Evolutionary conservation across 768 basidiomycete species (phyloP), one percentile per base, ranked within the genome.

Genomic region (Termitomyces sp.): DNA sequence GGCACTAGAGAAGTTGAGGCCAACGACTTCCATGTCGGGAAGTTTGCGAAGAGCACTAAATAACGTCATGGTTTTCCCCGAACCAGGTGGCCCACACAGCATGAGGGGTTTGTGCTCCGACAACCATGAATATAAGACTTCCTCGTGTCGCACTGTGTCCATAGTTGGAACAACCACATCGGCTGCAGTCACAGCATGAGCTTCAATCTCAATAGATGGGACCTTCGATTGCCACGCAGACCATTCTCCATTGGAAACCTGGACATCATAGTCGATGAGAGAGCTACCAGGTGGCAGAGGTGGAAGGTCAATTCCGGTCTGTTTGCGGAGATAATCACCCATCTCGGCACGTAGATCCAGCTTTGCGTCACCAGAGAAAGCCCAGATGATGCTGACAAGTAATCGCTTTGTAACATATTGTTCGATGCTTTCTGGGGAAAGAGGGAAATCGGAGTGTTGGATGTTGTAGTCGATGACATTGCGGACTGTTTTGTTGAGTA

Each of bases 41-140:
- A 98, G 84, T 74, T 98, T 98, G 60, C 97, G 88, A 35, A 99
- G 83, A 11, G 97, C 97, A 67, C 94, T 97, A 78, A 99, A 98
- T 20, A 99, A 80, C 0, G 97, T 98, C 97, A 99, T 99, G 7
- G 97, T 99, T 79, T 99, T 99, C 24, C 97, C 97, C 22, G 97
- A 98, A 70, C 97, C 97, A n/a, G 97, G 97, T 68, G 97, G 97
- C 50, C 97, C 97, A 71, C 96, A 99, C 28, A 99, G 84, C 86
- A 99, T 92, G 58, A 99, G 84, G 20, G 97, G 97, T 69, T 98
- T 98, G 76, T 98, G 97, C 73, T 98, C 97, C 2, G 95, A 94
- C 7, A 99, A 80, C 97, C 97, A 98, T 0, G 96, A 98, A 73
- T 99, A 98, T 7, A 99, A 79, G 24, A 99, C 94, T 71, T 98